phyloP scores from a whole-genome alignment of 495 filamentous ascomycete species.

The Aspergillus saccharolyticus region DNA sequence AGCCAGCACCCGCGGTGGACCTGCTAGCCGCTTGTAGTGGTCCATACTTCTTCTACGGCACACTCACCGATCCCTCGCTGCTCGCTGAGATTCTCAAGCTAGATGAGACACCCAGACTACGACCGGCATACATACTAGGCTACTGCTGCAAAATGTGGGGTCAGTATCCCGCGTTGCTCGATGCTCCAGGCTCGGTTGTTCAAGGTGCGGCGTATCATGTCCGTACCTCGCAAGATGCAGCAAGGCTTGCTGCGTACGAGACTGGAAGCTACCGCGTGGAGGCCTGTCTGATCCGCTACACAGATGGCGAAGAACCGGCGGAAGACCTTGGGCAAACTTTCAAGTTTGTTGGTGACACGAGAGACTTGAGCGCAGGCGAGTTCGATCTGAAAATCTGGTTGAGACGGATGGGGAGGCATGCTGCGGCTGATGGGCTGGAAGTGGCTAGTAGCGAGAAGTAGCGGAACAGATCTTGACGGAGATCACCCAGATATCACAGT shows the following conservation, averaged over 20 bases:
- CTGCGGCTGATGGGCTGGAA: too few relatives aligned
- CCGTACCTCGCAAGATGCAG: conserved; percentile 12
- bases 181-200: conserved; percentile 14
- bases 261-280: conserved; percentile 19
- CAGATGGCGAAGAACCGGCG: conserved; percentile 14
- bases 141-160: conserved; percentile 24
- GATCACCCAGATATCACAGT: too few relatives aligned
- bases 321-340: conserved; percentile 22
- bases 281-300: conserved; percentile 19
- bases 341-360: conserved; percentile 25
- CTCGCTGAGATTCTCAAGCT: conserved; percentile 19
- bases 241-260: conserved; percentile 27
- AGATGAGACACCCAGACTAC: conserved; percentile 10
- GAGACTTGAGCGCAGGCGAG: conserved; percentile 22
- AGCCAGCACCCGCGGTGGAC: conserved; percentile 4
- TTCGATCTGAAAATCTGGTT: conserved; percentile 27
- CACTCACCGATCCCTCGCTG: conserved; percentile 20
- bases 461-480: too few relatives aligned
- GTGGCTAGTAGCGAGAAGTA: too few relatives aligned
- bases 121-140: conserved; percentile 14
- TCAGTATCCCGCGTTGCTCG: conserved; percentile 26
- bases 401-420: conserved; percentile 13
- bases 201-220: conserved; percentile 28
- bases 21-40: conserved; percentile 15
- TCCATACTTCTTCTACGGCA: conserved; percentile 35